Percentiles rank a stretch among this genome's conserved stretches.
These are phyloP conservation scores for Pseudoperonospora humuli DNA, from an alignment of 352 stramenopile species.

Conservation along the genomic window DNA sequence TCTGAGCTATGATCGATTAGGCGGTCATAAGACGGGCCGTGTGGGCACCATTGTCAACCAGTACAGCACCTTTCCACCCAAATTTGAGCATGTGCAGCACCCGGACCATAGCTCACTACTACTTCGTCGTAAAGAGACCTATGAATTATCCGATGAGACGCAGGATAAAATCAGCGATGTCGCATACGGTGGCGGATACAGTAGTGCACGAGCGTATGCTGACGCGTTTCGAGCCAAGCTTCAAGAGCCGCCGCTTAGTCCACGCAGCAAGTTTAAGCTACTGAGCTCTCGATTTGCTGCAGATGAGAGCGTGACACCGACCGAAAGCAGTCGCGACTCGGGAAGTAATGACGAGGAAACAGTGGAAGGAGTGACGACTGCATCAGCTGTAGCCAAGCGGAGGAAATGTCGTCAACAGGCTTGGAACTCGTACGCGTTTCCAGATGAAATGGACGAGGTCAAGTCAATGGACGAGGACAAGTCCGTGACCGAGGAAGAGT, in stretches of 20 bases:
- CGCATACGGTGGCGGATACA: constrained; percentile 7
- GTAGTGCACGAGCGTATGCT: constrained; percentile 44
- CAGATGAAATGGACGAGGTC: constrained; percentile 14
- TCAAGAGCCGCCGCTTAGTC: constrained; percentile 58
- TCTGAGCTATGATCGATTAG: constrained; percentile 33
- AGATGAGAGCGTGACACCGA: constrained; percentile 17
- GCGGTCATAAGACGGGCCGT: constrained; percentile 20
- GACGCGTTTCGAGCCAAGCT: constrained; percentile 66
- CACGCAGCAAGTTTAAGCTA: constrained; percentile 60
- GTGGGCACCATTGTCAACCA: constrained; percentile 22
- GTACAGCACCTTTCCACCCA: constrained; percentile 27
- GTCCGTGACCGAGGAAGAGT: constrained; percentile 54
- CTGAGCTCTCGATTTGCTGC: constrained; percentile 27
- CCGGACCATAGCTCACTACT: constrained; percentile 30
- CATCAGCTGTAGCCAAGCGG: not conserved
- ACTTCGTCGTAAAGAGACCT: constrained; percentile 46
- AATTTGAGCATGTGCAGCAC: constrained; percentile 25
- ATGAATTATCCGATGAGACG: constrained; percentile 44
- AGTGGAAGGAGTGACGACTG: not conserved
- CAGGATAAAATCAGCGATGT: constrained; percentile 16
- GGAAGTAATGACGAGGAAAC: constrained; percentile 12
- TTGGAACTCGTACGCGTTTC: constrained; percentile 26
- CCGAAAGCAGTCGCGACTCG: constrained; percentile 20
- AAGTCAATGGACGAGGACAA: constrained; percentile 24
- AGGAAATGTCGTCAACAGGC: constrained; percentile 5